Conservation (phyloP, 805 yeast genomes). For the Aciculoconidium aculeatum region DNA sequence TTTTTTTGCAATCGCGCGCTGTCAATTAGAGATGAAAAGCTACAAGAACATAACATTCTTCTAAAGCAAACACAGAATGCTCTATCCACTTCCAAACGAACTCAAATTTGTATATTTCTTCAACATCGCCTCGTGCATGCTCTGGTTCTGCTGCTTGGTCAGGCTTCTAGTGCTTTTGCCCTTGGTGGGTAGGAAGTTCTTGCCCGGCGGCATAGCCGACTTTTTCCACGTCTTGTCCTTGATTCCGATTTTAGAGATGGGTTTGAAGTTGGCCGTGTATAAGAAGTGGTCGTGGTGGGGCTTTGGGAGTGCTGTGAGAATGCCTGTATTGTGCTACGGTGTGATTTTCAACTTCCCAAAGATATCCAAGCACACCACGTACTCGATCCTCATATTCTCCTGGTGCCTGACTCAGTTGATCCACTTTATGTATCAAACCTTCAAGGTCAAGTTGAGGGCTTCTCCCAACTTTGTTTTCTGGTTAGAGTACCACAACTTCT, state of each 20-base stretch:
- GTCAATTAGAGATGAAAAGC: too few species aligned
- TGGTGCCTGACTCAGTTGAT: constrained; percentile 32
- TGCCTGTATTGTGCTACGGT: constrained; percentile 36
- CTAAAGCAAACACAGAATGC: constrained; percentile 10
- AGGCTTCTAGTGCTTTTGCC: constrained; percentile 53
- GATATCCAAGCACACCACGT: constrained; percentile 36
- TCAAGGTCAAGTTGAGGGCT: constrained; percentile 28
- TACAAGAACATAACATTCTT: too few species aligned
- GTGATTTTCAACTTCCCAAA: constrained; percentile 38
- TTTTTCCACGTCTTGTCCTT: constrained; percentile 44
- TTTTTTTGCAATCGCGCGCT: too few species aligned
- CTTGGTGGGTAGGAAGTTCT: constrained; percentile 55
- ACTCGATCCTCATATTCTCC: constrained; percentile 30
- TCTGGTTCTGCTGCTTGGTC: constrained; percentile 44
- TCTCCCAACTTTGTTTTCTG: constrained; percentile 32
- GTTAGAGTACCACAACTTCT: constrained; percentile 31
- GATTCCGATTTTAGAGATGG: constrained; percentile 25
- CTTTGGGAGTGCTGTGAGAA: constrained; percentile 21
- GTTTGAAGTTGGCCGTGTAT: too few species aligned
- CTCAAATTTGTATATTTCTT: constrained; percentile 29
- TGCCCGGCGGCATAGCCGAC: constrained; percentile 70
- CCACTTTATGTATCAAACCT: constrained; percentile 30
- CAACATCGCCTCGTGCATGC: constrained; percentile 29
- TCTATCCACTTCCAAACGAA: constrained; percentile 32
- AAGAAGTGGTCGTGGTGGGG: constrained; percentile 17